Evolutionary conservation across 345 rosid species (phyloP).

Genomic region (Eucalyptus marginata): DNA sequence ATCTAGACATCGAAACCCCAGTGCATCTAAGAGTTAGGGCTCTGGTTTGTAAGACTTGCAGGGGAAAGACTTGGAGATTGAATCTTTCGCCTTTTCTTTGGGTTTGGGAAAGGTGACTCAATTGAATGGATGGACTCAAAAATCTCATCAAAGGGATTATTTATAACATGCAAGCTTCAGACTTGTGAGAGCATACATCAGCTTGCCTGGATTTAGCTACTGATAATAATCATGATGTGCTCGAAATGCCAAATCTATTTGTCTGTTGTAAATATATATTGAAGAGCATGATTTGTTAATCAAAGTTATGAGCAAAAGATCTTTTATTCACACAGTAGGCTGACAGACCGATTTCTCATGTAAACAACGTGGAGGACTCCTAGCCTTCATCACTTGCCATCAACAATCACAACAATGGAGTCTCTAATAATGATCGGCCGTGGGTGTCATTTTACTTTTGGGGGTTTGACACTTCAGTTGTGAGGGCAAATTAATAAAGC

Average conservation of each 20-base stretch:
- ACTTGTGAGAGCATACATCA: not conserved
- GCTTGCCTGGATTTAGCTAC: not conserved
- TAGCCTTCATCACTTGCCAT: not conserved
- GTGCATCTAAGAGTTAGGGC: not conserved
- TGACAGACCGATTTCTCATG: not conserved
- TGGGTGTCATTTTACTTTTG: not conserved
- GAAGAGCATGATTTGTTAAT: not conserved
- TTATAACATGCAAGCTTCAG: not conserved
- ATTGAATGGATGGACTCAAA: not conserved
- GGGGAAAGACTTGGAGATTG: not conserved
- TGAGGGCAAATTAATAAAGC: not conserved
- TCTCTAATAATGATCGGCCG: not conserved
- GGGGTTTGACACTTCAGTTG: not conserved
- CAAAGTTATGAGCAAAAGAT: not conserved
- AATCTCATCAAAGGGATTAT: not conserved
- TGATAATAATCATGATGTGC: not conserved
- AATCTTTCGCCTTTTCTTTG: not conserved
- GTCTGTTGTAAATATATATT: not conserved
- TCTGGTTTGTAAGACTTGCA: not conserved
- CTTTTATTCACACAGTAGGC: not conserved
- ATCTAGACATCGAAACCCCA: not conserved
- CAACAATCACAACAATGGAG: not conserved
- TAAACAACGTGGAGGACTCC: not conserved
- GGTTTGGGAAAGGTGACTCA: not conserved
- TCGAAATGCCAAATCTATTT: not conserved